A percentile compares a stretch with the other conserved stretches of the same genome.
These are phyloP conservation scores for Ampelocalamus luodianensis DNA, from an alignment of 176 grass and related monocot species.

Conservation along the genomic window DNA sequence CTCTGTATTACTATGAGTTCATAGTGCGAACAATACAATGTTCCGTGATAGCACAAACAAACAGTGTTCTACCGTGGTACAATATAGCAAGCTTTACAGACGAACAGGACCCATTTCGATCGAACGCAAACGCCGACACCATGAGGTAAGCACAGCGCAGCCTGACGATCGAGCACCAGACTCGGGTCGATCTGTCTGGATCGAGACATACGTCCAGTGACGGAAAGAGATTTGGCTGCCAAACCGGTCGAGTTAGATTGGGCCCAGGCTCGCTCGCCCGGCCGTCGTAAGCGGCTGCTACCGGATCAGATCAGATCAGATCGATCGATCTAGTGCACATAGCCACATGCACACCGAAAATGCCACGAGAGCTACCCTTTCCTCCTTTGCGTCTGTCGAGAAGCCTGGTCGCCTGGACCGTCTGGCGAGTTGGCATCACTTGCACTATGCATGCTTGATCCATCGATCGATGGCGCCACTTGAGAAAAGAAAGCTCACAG, in stretches of 20 bases:
- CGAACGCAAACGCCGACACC: not conserved
- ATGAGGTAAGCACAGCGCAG: constrained; percentile 32
- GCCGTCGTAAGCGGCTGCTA: not conserved
- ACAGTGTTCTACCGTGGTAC: no score
- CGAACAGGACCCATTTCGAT: no score
- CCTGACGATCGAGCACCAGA: not conserved
- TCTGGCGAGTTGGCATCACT: not conserved
- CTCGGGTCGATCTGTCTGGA: not conserved
- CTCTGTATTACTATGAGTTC: no score
- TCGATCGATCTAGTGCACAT: not conserved
- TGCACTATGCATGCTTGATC: not conserved
- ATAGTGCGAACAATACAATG: no score
- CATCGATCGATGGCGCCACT: not conserved
- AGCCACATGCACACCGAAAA: not conserved
- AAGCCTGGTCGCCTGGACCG: not conserved
- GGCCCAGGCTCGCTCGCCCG: not conserved
- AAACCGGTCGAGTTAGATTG: not conserved
- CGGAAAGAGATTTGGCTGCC: not conserved
- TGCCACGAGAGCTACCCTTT: not conserved
- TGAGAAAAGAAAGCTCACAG: not conserved
- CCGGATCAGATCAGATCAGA: not conserved
- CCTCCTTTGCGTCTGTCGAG: not conserved
- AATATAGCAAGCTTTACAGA: no score
- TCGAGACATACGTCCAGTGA: not conserved
- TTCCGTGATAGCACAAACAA: no score